Base-by-base conservation (phyloP, 345 rosid genomes). In the Toxicodendron radicans region DNA sequence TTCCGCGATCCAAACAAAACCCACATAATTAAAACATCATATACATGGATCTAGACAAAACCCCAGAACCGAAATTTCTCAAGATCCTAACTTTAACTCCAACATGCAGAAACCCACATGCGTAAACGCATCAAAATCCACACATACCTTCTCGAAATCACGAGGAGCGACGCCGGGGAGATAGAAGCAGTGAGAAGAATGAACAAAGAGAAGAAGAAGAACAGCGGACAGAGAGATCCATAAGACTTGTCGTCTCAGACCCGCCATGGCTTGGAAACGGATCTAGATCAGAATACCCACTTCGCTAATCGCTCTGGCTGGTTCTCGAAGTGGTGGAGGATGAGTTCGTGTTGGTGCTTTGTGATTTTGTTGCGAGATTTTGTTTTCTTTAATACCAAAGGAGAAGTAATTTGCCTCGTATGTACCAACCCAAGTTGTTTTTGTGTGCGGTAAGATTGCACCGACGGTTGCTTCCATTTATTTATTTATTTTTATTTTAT, bases 141-240 rank as follows among this genome's bases (percentile, higher is more conserved):
- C 52, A 56, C 74, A 38, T 61, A 89, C 97, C 88, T 76, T 83
- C 21, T 64, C 46, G 69, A 91, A 91, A 71, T 89, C 94, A 71
- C 79, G 76, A 32, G 97, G 97, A 43, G 97, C 90, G 33, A 91
- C 94, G 3, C 94, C 97, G 23, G 97, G 97, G 66, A 91, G 92
- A 74, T 91, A 91, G 75, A 91, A 91, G 79, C 83, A 81, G 79
- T 79, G 64, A 24, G 78, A 79, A 45, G 66, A 72, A 35, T 35
- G 66, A 51, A 63, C 53, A 74, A 79, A 70, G 49, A 75, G 65
- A 18, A 66, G 48, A 58, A 73, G 58, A 33, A 69, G 58, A 52
- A 79, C 72, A 51, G 52, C 52, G 4, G 46, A 73, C 61, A 78
- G 68, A 74, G 75, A 72, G 64, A 86, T 71, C 78, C 78, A 76